Base-by-base conservation (phyloP, 768 basidiomycete species). In the Kwoniella mangroviensis region DNA sequence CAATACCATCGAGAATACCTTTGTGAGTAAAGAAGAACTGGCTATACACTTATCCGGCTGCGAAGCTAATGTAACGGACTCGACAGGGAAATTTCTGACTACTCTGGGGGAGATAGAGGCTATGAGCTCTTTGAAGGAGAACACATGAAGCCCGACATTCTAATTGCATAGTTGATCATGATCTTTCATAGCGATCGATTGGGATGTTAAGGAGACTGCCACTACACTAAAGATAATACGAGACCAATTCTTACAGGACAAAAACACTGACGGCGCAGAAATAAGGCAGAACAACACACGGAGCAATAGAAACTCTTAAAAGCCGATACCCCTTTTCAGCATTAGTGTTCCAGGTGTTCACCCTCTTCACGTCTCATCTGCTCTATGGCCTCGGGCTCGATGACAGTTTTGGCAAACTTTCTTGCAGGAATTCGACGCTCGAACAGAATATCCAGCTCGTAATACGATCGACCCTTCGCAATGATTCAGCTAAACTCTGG, bases 391-490 rank as follows among this genome's bases (percentile, higher is more conserved):
- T 60, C 41, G 24, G 19, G 22, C 22, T 60, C 76, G 53, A 73
- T 75, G 52, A 76, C 71, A 45, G 79, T 81, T 52, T 66, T 57
- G 22, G 66, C 57, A 73, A 81, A 81, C 42, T 72, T 69, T 73
- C 79, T 74, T 5, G 79, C 82, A 21, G 79, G 71, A 19, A 84
- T 72, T 15, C 65, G 61, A 63, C 78, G 54, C 55, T 80, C 77
- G 71, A 84, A 84, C 54, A 84, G 72, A 22, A 82, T 58, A 68
- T 82, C 82, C 57, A 84, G 71, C 67, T 84, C 82, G 55, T 73
- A 71, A 70, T 70, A 76, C 7, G 72, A 66, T 42, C 67, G 41
- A 55, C 52, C 41, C 53, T 65, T 1, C 10, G 11, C 4, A 49
- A 34, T 34, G 9, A 7, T 34, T 34, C 6, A 34, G 34, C 34